These are phyloP conservation scores for Ananas comosus DNA, from an alignment of 176 grass and related monocot genomes.

Conservation along the genomic window DNA sequence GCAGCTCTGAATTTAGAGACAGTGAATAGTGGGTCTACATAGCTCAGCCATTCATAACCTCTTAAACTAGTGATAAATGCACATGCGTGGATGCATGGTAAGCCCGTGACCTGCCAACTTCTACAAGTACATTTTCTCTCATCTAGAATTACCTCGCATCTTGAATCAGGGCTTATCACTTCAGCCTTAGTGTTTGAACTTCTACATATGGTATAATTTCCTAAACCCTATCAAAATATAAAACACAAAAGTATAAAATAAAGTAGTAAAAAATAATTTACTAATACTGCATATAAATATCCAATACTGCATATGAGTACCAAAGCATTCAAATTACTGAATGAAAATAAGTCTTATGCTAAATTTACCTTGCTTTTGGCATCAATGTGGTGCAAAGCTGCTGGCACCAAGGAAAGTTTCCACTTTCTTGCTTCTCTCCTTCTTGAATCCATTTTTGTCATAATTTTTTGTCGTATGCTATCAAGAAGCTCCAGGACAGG, in stretches of 20 bases:
- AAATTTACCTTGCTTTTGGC: background rate
- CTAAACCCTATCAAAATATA: conserved; percentile 4
- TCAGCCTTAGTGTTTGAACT: conserved; percentile 5
- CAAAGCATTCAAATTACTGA: no score
- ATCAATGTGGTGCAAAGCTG: background rate
- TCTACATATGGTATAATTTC: background rate
- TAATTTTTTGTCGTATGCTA: conserved; percentile 14
- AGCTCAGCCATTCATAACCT: conserved; percentile 8
- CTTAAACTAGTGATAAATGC: conserved; percentile 4
- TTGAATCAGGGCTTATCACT: background rate
- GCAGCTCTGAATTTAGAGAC: conserved; percentile 1
- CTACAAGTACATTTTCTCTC: conserved; percentile 15
- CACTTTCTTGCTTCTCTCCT: background rate
- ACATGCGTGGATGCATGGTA: conserved; percentile 6
- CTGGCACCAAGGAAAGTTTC: background rate
- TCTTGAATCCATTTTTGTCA: conserved; percentile 2
- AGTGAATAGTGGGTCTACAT: conserved; percentile 6
- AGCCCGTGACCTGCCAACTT: conserved; percentile 11
- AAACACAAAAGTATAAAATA: background rate
- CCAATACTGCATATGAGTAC: no score
- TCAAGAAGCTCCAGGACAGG: conserved; percentile 14
- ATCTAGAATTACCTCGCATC: conserved; percentile 8
- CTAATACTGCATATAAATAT: background rate
- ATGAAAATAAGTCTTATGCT: background rate
- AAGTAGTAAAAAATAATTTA: background rate